These are phyloP conservation scores for Sarcocystis neurona DNA, from an alignment of 169 alveolate species.

Conservation along the genomic window DNA sequence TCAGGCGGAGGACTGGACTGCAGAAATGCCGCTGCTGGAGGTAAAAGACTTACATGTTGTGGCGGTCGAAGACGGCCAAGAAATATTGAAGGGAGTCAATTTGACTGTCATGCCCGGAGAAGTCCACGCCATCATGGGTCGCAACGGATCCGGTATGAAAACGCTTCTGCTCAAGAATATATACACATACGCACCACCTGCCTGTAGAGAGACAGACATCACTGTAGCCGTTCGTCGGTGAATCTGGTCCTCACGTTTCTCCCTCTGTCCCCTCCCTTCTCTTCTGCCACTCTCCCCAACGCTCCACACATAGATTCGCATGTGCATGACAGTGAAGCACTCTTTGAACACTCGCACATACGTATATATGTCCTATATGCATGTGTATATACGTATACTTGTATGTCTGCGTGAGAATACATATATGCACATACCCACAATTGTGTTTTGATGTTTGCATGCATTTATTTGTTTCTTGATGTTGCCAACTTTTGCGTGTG, in stretches of 20 bases:
- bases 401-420: neutral
- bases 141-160: conserved; percentile 69
- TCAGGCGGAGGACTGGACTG: conserved; percentile 33
- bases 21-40: conserved; percentile 68
- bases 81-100: conserved; percentile 69
- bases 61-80: conserved; percentile 70
- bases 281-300: neutral
- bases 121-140: conserved; percentile 74
- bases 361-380: neutral
- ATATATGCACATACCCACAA: neutral
- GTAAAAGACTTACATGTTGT: conserved; percentile 68
- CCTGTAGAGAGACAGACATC: neutral
- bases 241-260: neutral
- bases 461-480: neutral
- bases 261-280: neutral
- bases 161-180: neutral
- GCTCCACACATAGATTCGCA: neutral
- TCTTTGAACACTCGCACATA: neutral
- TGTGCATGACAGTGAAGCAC: neutral
- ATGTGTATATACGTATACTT: neutral
- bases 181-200: neutral
- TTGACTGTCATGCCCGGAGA: conserved; percentile 68
- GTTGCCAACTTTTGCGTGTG: neutral
- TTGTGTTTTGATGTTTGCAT: neutral
- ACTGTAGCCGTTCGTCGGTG: neutral